phyloP scores from a whole-genome alignment of 257 asterid species.

The Echium plantagineum region DNA sequence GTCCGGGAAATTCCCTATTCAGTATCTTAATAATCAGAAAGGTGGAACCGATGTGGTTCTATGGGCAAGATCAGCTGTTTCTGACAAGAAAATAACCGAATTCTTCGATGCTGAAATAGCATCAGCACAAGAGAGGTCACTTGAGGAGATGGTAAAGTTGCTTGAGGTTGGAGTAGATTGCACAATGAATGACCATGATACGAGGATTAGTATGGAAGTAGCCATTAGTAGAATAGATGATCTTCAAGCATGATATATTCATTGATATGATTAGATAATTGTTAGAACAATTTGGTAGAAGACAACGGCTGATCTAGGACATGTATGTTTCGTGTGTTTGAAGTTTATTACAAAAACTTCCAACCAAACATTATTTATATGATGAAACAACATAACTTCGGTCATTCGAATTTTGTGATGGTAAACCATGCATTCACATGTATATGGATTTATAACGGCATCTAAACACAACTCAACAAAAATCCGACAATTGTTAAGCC shows the following conservation, averaged over 20 bases:
- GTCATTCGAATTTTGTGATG: no score
- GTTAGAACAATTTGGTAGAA: neutral
- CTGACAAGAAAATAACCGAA: conserved; percentile 33
- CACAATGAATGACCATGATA: conserved; percentile 36
- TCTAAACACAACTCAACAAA: no score
- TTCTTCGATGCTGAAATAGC: conserved; percentile 69
- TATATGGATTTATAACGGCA: conserved; percentile 6
- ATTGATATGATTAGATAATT: neutral
- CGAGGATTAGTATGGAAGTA: conserved; percentile 53
- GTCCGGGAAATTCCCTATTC: conserved; percentile 76
- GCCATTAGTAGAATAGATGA: conserved; percentile 61
- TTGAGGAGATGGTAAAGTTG: conserved; percentile 47
- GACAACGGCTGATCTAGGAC: no score
- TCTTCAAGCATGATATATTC: conserved; percentile 22
- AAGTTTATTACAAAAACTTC: no score
- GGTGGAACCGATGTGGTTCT: conserved; percentile 79
- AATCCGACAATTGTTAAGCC: no score
- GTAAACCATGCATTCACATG: no score
- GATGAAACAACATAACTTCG: no score
- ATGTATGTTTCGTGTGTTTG: no score
- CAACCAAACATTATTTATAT: no score
- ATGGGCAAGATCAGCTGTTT: conserved; percentile 41
- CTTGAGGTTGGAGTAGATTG: conserved; percentile 50
- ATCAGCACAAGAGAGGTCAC: conserved; percentile 5
- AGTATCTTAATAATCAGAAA: conserved; percentile 60